Conservation (phyloP, 2,329 filamentous ascomycete species). For the Dothiorella sarmentorum region DNA sequence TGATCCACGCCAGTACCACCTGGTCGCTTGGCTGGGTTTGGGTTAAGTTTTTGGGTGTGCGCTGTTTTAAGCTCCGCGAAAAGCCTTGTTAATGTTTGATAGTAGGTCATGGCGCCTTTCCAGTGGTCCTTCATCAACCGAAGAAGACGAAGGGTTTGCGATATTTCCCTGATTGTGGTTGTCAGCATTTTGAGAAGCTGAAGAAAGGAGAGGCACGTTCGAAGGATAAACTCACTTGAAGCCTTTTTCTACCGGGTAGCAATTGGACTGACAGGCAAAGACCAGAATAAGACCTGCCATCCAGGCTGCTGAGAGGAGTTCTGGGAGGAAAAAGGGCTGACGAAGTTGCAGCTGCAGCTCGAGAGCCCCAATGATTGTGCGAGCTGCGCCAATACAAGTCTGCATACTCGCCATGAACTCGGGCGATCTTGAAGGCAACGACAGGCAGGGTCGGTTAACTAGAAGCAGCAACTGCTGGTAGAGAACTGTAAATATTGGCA, state of each 20-base stretch:
- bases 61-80: slow-evolving; percentile 5
- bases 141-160: not conserved
- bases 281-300: slow-evolving; percentile 17
- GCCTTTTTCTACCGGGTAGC: slow-evolving; percentile 7
- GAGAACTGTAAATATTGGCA: slow-evolving; percentile 17
- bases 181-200: too few relatives aligned
- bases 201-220: too few relatives aligned
- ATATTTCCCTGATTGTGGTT: not conserved
- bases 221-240: not conserved
- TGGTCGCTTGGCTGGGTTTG: not conserved
- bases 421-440: not conserved
- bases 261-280: slow-evolving; percentile 10
- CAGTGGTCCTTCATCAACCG: slow-evolving; percentile 17
- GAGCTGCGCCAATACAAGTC: slow-evolving; percentile 3
- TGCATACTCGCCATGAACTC: slow-evolving; percentile 18
- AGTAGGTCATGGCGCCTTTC: slow-evolving; percentile 17
- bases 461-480: slow-evolving; percentile 16
- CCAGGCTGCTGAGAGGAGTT: slow-evolving; percentile 14
- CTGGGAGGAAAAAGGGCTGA: slow-evolving; percentile 16
- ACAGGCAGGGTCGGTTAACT: slow-evolving; percentile 16
- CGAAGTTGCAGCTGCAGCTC: slow-evolving; percentile 16
- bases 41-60: not conserved
- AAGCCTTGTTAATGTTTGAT: slow-evolving; percentile 6
- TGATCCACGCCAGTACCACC: not conserved
- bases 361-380: slow-evolving; percentile 11